These are phyloP conservation scores for Phytophthora hybrid DNA, from an alignment of 352 stramenopile genomes.

Conservation along the genomic window DNA sequence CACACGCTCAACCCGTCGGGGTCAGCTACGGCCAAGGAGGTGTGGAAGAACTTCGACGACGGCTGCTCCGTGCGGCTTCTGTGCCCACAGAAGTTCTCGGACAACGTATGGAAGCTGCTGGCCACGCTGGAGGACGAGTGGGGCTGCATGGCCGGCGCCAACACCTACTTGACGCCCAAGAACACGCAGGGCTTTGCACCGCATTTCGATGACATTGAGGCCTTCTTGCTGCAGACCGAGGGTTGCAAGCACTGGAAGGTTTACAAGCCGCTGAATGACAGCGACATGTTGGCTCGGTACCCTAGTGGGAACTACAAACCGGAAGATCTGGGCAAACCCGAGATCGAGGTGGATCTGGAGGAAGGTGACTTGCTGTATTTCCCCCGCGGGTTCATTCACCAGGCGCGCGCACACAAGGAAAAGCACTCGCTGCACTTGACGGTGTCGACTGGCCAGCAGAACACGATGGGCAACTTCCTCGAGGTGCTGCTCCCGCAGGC, in stretches of 20 bases:
- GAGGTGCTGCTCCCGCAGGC: conserved; percentile 72
- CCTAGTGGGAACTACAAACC: conserved; percentile 81
- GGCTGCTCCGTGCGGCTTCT: conserved; percentile 93
- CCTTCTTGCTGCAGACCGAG: conserved; percentile 95
- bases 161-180: conserved; percentile 95
- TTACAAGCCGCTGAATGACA: conserved; percentile 72
- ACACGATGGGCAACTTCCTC: conserved; percentile 83
- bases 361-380: conserved; percentile 93
- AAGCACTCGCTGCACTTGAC: conserved; percentile 90
- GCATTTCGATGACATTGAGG: conserved; percentile 98
- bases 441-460: conserved; percentile 90
- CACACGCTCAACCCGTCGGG: conserved; percentile 72
- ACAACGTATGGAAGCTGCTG: conserved; percentile 90
- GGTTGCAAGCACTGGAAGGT: conserved; percentile 95
- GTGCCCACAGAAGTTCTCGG: conserved; percentile 94
- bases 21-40: conserved; percentile 62
- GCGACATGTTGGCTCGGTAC: conserved; percentile 64
- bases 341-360: conserved; percentile 85
- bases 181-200: conserved; percentile 96
- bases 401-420: conserved; percentile 69
- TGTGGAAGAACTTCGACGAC: conserved; percentile 86
- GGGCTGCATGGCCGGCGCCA: conserved; percentile 94
- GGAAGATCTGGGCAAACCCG: conserved; percentile 79
- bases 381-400: conserved; percentile 90
- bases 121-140: conserved; percentile 95